phyloP scores from a whole-genome alignment of 2,329 filamentous ascomycete genomes.

The Stemphylium lycopersici region DNA sequence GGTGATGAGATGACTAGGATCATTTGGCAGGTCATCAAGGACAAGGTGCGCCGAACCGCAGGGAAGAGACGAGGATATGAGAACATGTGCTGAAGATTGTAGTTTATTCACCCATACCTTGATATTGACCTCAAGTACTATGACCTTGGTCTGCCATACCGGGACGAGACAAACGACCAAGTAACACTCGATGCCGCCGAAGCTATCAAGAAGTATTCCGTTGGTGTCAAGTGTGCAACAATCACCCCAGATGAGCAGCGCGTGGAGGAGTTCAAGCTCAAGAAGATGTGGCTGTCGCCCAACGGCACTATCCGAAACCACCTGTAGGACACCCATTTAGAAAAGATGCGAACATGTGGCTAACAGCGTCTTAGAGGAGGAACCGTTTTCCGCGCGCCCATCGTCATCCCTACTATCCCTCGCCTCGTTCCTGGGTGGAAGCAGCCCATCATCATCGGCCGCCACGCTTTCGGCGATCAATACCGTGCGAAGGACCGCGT shows the following conservation, averaged over 20 bases:
- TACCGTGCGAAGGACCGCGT: constrained; percentile 96
- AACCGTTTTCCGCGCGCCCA: constrained; percentile 98
- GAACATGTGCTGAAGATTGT: constrained; percentile 11
- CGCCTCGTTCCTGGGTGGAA: constrained; percentile 96
- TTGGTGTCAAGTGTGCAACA: constrained; percentile 98
- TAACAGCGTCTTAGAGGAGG: constrained; percentile 65
- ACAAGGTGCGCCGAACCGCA: constrained; percentile 64
- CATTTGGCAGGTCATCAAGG: constrained; percentile 99
- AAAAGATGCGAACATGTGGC: background rate
- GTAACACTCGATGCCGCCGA: constrained; percentile 94
- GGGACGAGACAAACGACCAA: constrained; percentile 94
- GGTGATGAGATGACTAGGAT: constrained; percentile 96
- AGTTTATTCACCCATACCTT: constrained; percentile 93
- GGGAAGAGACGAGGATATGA: background rate
- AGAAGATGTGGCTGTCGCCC: constrained; percentile 99
- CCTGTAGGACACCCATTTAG: constrained; percentile 52
- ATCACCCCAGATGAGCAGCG: constrained; percentile 97
- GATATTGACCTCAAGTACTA: constrained; percentile 99
- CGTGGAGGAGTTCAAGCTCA: constrained; percentile 97
- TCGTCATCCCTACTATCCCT: constrained; percentile 91
- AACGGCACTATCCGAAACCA: constrained; percentile 83
- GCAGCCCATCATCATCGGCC: constrained; percentile 98
- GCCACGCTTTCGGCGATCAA: constrained; percentile 98
- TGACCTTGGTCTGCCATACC: constrained; percentile 90
- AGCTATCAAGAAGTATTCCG: constrained; percentile 98